A percentile compares a stretch with the other conserved stretches of the same genome.
These are phyloP conservation scores for Podospora comata DNA, from an alignment of 495 filamentous ascomycete species.

Conservation along the genomic window DNA sequence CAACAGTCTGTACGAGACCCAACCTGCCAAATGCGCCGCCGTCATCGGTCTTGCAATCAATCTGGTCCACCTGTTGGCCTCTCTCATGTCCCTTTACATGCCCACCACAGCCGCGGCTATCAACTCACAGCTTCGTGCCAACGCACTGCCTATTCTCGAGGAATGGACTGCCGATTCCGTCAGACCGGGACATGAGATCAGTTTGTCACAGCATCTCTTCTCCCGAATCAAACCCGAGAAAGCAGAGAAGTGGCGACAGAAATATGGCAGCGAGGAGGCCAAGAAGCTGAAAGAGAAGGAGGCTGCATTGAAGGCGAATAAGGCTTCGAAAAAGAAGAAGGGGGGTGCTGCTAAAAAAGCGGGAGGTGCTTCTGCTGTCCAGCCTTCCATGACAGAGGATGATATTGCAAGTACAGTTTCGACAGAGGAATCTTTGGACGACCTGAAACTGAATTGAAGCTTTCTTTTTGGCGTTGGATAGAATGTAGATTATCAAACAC, in stretches of 20 bases:
- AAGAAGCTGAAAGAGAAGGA: conserved; percentile 26
- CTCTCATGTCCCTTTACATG: conserved; percentile 73
- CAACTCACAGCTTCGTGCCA: conserved; percentile 62
- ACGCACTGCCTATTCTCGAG: conserved; percentile 53
- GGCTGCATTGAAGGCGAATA: background rate
- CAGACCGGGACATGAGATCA: conserved; percentile 69
- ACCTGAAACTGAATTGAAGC: no score
- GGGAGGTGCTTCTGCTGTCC: background rate
- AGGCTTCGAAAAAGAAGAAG: background rate
- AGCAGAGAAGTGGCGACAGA: conserved; percentile 71
- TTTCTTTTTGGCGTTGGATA: no score
- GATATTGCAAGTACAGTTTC: no score
- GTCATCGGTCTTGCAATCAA: conserved; percentile 77
- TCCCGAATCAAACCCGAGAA: conserved; percentile 72
- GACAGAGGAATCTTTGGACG: no score
- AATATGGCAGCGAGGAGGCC: conserved; percentile 61
- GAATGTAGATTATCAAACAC: no score
- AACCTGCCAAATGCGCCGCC: conserved; percentile 45
- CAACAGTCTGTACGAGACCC: conserved; percentile 59
- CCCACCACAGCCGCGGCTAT: conserved; percentile 70
- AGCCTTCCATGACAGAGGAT: no score
- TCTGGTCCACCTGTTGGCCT: conserved; percentile 70
- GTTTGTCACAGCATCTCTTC: conserved; percentile 77
- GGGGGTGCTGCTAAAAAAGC: background rate
- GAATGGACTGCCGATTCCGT: conserved; percentile 62